Conservation (phyloP, 78 protist genomes). For the Dictyostelium firmibasis region DNA sequence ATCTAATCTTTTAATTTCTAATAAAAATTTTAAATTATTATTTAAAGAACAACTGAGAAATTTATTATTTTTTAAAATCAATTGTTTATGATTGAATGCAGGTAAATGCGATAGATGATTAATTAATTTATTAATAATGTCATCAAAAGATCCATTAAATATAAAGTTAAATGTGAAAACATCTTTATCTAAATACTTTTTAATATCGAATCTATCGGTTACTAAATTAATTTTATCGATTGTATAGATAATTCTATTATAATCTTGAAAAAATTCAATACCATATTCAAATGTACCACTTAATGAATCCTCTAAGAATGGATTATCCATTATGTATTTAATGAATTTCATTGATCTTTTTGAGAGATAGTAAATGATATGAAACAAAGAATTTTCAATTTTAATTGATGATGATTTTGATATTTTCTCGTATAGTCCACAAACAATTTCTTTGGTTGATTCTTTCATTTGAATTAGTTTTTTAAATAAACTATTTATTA, state of each 20-base stretch:
- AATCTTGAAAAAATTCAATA: not conserved
- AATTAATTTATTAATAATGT: no score
- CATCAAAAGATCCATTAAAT: not conserved
- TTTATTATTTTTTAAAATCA: no score
- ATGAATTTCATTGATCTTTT: not conserved
- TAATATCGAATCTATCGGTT: not conserved
- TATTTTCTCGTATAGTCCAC: no score
- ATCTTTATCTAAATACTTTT: no score
- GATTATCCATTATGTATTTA: not conserved
- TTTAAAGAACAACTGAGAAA: not conserved
- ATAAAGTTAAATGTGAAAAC: not conserved
- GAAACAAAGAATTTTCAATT: not conserved
- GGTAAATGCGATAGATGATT: not conserved
- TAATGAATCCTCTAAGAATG: not conserved
- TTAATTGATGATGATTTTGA: not conserved
- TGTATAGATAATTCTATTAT: no score
- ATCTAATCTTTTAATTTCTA: slow-evolving; percentile 2
- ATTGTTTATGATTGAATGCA: not conserved
- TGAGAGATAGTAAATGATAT: not conserved
- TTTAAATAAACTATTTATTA: no score
- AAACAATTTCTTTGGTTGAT: not conserved
- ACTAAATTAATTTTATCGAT: not conserved
- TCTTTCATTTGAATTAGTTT: not conserved
- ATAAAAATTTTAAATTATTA: not conserved
- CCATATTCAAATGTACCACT: not conserved